phyloP scores from a whole-genome alignment of 345 rosid genomes.

The Lepidium sativum region DNA sequence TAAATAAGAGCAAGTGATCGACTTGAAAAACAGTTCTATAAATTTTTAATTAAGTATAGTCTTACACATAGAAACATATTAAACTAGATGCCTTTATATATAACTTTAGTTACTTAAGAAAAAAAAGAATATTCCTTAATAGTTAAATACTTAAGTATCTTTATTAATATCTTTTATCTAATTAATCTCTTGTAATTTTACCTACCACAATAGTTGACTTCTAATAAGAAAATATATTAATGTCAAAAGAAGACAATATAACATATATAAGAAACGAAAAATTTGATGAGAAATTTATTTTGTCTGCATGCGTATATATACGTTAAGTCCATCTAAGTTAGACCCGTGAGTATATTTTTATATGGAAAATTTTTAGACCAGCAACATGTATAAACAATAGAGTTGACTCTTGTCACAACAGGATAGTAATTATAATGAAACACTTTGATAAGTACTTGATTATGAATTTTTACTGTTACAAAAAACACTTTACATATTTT shows the following conservation, averaged over 20 bases:
- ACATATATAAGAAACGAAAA: neutral
- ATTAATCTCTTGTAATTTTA: neutral
- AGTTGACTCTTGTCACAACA: slow-evolving; percentile 12
- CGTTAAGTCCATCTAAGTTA: slow-evolving; percentile 3
- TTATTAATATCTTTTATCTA: neutral
- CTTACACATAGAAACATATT: neutral
- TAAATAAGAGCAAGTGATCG: too few relatives aligned
- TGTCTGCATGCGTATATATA: slow-evolving; percentile 15
- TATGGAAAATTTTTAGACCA: neutral
- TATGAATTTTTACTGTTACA: neutral
- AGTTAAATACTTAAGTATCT: neutral
- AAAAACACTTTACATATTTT: neutral
- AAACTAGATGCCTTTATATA: neutral
- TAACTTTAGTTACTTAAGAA: neutral
- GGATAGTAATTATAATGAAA: neutral
- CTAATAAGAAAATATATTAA: neutral
- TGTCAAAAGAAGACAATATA: neutral
- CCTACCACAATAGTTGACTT: neutral
- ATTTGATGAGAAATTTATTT: neutral
- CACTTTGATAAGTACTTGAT: neutral
- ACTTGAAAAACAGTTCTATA: too few relatives aligned
- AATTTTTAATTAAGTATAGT: neutral
- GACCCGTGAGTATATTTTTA: slow-evolving; percentile 9
- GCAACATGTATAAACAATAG: neutral
- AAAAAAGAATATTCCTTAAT: neutral